Evolutionary conservation across 2,329 filamentous ascomycete genomes (phyloP), one percentile per base, ranked within the genome.

Genomic region (Blastomyces emzantsi): DNA sequence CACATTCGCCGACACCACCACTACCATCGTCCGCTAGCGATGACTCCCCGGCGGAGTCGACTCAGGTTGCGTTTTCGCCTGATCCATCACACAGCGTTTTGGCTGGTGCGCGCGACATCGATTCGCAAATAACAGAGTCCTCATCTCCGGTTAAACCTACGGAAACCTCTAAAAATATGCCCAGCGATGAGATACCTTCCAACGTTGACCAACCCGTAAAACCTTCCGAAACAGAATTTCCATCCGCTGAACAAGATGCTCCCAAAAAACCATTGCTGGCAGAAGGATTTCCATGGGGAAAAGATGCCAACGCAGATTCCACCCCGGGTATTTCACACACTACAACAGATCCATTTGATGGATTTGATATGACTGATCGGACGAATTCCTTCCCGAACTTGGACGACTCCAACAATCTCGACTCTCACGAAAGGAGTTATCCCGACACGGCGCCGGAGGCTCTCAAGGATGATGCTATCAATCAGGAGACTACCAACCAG

Each of bases 381-480:
- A 68, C 63, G 9, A 68, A 69, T 55, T 66, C 67, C 7, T 68
- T 68, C 62, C 68, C 67, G 28, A 36, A 47, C 5, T 36, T 67
- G 33, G 43, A 63, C 17, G 45, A 59, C 33, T 25, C 39, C 15
- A 25, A 36, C 11, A 36, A 60, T n/a, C 7, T 36, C 28, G 30
- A 49, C 11, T 49, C 58, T 9, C 22, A 60, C 28, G 58, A 22
- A 4, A 51, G 19, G 4, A 13, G 25, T 3, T 22, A 30, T 7
- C 25, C 36, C 3, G 39, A 59, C 1, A 43, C 22, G 9, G 7
- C 22, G 9, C 15, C 22, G 5, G 43, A 15, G 9, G 25, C 25
- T 33, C 25, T 28, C 43, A 39, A 13, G 25, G 13, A 17, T 59
- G 39, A 19, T 59, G 4, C 39, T 59, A 41, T 25, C 5, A 36